Base-by-base conservation (phyloP, 2,329 filamentous ascomycete species). In the Pyricularia grisea region DNA sequence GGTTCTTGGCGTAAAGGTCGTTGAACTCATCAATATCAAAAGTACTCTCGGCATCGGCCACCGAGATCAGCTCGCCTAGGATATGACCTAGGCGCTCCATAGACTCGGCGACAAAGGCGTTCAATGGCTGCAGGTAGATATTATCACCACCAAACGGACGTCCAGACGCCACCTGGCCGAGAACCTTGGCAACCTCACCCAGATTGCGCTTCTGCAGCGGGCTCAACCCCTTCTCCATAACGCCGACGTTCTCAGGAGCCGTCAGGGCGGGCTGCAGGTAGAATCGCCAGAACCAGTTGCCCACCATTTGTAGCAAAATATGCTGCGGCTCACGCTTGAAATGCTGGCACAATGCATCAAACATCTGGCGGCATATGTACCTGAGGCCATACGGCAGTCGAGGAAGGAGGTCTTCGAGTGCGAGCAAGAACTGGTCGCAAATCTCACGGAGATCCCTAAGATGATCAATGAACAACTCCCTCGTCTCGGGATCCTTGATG, bases 1-100 rank as follows among this genome's bases (percentile, higher is more conserved):
- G 97, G 72, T 93, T 95, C 78, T 96, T 94, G 69, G 94, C 92
- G 77, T 98, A 98, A 7, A 99, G 85, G 76, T 99, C 95, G 77
- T 97, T 98, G 86, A 95, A 99, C 78, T 98, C 95, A 77, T 99
- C 95, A 77, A 99, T 97, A 78, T 98, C 94, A 76, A 98, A 99
- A 28, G 95, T 95, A 68, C 88, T 86, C 79, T 99, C 95, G 0
- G 93, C 92, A 74, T 95, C 90, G 17, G 91, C 89, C 14, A 98
- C 92, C 14, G 90, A 88, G 73, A 99, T 92, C 71, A 98, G 80
- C 42, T 90, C 87, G 65, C 85, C 86, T 80, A 92, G 92, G 64
- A 95, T 92, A 14, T 90, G 86, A 36, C 87, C 86, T 70, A 97
- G 83, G 28, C 94, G 87, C 73, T 93, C 89, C 66, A 97, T 89